A percentile compares a stretch with the other conserved stretches of the same genome.
Conservation (phyloP, 805 yeast species). For the Metschnikowia drakensbergensis region DNA sequence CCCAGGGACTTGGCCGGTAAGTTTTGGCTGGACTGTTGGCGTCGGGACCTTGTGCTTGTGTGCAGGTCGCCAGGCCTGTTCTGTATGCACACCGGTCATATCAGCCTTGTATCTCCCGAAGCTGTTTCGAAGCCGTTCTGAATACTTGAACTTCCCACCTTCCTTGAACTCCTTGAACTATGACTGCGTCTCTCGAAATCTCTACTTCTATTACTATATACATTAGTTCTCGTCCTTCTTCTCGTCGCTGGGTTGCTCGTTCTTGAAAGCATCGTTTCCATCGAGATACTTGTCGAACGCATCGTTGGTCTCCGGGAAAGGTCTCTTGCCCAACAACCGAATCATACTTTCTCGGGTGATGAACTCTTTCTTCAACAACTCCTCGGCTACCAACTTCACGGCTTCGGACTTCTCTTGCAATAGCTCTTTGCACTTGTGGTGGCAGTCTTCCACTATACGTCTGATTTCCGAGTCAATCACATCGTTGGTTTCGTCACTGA, state of each 20-base stretch:
- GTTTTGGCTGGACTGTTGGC: too few relatives aligned
- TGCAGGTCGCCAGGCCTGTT: too few relatives aligned
- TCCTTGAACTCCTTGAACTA: too few relatives aligned
- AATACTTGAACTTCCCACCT: too few relatives aligned
- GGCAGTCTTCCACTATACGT: slow-evolving; percentile 62
- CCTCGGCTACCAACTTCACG: slow-evolving; percentile 83
- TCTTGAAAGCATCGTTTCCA: slow-evolving; percentile 41
- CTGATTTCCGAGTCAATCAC: slow-evolving; percentile 68
- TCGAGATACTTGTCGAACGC: slow-evolving; percentile 78
- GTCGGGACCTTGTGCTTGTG: too few relatives aligned
- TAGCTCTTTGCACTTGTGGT: slow-evolving; percentile 53
- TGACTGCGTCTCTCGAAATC: too few relatives aligned
- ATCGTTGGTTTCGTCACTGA: slow-evolving; percentile 67
- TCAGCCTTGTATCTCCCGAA: too few relatives aligned
- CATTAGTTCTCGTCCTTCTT: slow-evolving; percentile 21
- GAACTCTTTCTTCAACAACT: slow-evolving; percentile 80
- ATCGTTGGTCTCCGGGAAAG: slow-evolving; percentile 85
- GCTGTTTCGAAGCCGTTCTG: too few relatives aligned
- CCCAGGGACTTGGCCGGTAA: too few relatives aligned
- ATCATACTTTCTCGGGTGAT: slow-evolving; percentile 94
- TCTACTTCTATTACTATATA: not conserved
- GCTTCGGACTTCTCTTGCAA: slow-evolving; percentile 67
- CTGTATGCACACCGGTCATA: too few relatives aligned
- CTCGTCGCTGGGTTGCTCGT: slow-evolving; percentile 27
- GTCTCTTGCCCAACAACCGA: slow-evolving; percentile 81